phyloP scores from a whole-genome alignment of 176 grass and related monocot species.

The Aegilops speltoides region DNA sequence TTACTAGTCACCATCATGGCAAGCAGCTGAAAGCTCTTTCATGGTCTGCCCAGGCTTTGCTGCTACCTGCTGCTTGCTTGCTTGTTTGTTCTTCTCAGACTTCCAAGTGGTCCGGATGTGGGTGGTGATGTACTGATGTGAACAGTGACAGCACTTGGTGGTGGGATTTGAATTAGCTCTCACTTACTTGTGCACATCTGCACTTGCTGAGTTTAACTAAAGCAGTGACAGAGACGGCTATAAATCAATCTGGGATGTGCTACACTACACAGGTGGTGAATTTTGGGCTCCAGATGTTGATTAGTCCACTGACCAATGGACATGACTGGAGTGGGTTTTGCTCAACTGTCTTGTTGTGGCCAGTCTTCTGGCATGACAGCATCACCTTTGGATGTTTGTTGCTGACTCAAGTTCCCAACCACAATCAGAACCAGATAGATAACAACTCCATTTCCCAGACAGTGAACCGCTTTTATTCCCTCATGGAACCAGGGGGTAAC shows the following conservation, averaged over 20 bases:
- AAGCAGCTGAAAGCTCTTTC: conserved; percentile 43
- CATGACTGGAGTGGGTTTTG: conserved; percentile 33
- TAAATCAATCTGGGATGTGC: conserved; percentile 14
- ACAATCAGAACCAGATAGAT: conserved; percentile 9
- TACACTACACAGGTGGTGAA: background rate
- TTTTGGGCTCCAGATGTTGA: background rate
- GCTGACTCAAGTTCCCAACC: conserved; percentile 25
- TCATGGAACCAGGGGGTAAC: background rate
- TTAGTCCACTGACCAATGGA: conserved; percentile 32
- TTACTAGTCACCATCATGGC: conserved; percentile 46
- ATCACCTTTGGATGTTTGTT: conserved; percentile 27
- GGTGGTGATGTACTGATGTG: background rate
- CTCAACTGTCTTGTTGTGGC: conserved; percentile 21
- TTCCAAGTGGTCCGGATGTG: conserved; percentile 20
- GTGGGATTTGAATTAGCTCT: background rate
- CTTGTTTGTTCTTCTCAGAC: conserved; percentile 29
- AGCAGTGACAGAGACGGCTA: background rate
- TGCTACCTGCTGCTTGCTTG: background rate
- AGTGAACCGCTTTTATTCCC: conserved; percentile 1
- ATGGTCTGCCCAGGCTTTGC: conserved; percentile 18
- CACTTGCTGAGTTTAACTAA: background rate
- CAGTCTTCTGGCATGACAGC: conserved; percentile 32
- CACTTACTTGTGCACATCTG: background rate
- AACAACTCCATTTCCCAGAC: conserved; percentile 22
- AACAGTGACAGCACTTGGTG: conserved; percentile 26